phyloP scores from a whole-genome alignment of 1,284 basidiomycete species.

The Cutaneotrichosporon sp. region DNA sequence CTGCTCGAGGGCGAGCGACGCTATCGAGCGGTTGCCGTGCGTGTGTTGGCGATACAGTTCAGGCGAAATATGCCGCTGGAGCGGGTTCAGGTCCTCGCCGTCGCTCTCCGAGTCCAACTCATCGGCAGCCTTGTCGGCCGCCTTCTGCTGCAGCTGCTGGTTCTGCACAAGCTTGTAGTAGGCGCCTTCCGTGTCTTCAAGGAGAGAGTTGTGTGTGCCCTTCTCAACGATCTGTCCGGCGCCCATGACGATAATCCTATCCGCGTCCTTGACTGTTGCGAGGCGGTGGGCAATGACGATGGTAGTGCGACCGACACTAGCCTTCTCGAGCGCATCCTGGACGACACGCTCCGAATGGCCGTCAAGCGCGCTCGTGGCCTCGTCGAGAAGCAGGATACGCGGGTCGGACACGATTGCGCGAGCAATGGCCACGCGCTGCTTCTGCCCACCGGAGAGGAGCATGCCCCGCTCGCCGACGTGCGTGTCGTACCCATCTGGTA shows the following conservation, averaged over 20 bases:
- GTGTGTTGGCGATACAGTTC: slow-evolving; percentile 17
- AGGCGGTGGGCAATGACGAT: slow-evolving; percentile 57
- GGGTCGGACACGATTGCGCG: slow-evolving; percentile 92
- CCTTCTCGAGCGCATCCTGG: slow-evolving; percentile 90
- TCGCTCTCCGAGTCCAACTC: slow-evolving; percentile 7
- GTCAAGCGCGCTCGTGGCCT: slow-evolving; percentile 84
- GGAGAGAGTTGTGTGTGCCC: slow-evolving; percentile 76
- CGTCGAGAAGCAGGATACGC: slow-evolving; percentile 47
- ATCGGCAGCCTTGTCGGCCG: slow-evolving; percentile 10
- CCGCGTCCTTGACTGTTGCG: slow-evolving; percentile 52
- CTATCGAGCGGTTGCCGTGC: slow-evolving; percentile 21
- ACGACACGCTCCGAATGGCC: slow-evolving; percentile 88
- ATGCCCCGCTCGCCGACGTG: slow-evolving; percentile 91
- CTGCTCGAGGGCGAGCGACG: slow-evolving; percentile 21
- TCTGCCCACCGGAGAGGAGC: slow-evolving; percentile 91
- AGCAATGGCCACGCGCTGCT: slow-evolving; percentile 83
- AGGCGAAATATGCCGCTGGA: slow-evolving; percentile 8
- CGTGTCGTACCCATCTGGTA: slow-evolving; percentile 84
- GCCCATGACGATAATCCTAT: slow-evolving; percentile 85
- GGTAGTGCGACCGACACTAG: slow-evolving; percentile 62
- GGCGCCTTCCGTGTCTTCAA: slow-evolving; percentile 62
- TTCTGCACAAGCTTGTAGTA: slow-evolving; percentile 45
- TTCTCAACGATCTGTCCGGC: slow-evolving; percentile 76
- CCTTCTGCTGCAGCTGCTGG: slow-evolving; percentile 39
- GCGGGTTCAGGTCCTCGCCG: slow-evolving; percentile 10